Percentiles rank a stretch among this genome's conserved stretches.
These are phyloP conservation scores for Hypsizygus ulmarius DNA, from an alignment of 1,284 basidiomycete species.

Conservation along the genomic window DNA sequence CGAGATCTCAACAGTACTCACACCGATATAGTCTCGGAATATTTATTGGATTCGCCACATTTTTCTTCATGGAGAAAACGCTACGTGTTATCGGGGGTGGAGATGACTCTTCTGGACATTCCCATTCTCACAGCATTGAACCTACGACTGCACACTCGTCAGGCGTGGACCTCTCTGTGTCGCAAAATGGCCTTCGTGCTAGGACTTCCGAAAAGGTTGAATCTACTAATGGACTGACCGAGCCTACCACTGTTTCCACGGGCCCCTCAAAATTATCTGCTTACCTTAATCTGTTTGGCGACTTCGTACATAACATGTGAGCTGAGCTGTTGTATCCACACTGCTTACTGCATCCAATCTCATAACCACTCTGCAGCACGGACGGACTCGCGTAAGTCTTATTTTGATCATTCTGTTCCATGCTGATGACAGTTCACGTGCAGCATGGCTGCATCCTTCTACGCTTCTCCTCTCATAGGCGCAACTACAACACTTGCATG, in stretches of 20 bases:
- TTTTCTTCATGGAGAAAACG: conserved; percentile 90
- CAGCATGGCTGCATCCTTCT: conserved; percentile 89
- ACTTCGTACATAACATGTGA: conserved; percentile 86
- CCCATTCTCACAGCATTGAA: conserved; percentile 52
- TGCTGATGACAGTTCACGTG: conserved; percentile 17
- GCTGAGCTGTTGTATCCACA: conserved; percentile 38
- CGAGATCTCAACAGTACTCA: conserved; percentile 7
- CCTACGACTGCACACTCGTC: conserved; percentile 32
- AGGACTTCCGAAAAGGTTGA: conserved; percentile 29
- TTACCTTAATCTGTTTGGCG: conserved; percentile 87
- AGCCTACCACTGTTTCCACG: conserved; percentile 30
- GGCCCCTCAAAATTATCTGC: conserved; percentile 79
- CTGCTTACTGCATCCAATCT: conserved; percentile 17
- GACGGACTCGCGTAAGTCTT: conserved; percentile 79
- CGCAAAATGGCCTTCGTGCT: conserved; percentile 37
- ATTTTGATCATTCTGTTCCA: conserved; percentile 10
- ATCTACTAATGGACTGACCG: conserved; percentile 17
- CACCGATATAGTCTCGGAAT: conserved; percentile 61
- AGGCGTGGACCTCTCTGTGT: conserved; percentile 31
- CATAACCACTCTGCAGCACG: conserved; percentile 45
- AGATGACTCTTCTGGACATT: conserved; percentile 48
- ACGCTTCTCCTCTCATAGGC: conserved; percentile 84
- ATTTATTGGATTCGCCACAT: conserved; percentile 81
- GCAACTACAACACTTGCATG: conserved; percentile 89
- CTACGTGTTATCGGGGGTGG: conserved; percentile 74